A percentile compares a stretch with the other conserved stretches of the same genome.
phyloP scores from a whole-genome alignment of 768 basidiomycete genomes.

The Xerocomus potaroensis region DNA sequence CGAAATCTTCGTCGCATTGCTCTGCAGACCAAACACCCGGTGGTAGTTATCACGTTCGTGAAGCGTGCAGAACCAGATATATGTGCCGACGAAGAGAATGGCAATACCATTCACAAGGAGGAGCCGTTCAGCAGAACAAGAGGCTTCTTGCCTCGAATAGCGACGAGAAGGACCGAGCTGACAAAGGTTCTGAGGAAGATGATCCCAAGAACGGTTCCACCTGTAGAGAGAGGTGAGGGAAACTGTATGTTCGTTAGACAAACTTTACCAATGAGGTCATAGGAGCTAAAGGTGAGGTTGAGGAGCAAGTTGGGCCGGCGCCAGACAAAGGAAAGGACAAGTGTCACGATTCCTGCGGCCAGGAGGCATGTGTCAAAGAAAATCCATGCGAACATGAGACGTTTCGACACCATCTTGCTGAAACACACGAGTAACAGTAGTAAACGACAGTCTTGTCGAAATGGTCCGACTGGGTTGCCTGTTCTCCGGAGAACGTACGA shows the following conservation, averaged over 20 bases:
- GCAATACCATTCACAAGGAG: conserved; percentile 62
- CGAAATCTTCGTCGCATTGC: conserved; percentile 42
- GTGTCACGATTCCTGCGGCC: conserved; percentile 58
- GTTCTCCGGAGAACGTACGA: conserved; percentile 48
- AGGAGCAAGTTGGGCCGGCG: conserved; percentile 61
- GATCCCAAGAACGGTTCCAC: conserved; percentile 67
- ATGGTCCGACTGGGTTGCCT: no score
- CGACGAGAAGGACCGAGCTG: conserved; percentile 66
- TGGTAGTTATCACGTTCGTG: conserved; percentile 67
- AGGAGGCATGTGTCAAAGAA: conserved; percentile 68
- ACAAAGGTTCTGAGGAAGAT: conserved; percentile 62
- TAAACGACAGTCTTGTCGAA: conserved; percentile 7
- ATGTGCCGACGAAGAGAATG: conserved; percentile 61
- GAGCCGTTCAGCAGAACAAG: conserved; percentile 71
- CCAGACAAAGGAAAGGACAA: conserved; percentile 72
- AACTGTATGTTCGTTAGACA: background rate
- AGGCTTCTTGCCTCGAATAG: conserved; percentile 63
- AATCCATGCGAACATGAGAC: conserved; percentile 66
- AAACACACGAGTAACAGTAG: background rate
- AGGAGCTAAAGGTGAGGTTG: conserved; percentile 61
- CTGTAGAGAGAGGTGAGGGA: conserved; percentile 34
- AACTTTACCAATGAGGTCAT: conserved; percentile 57
- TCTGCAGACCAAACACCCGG: conserved; percentile 46
- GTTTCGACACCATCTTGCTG: conserved; percentile 63
- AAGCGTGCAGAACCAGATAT: conserved; percentile 81